Percentiles rank a stretch among this genome's conserved stretches.
phyloP scores from a whole-genome alignment of 768 basidiomycete species.

The Myochromella boudieri region DNA sequence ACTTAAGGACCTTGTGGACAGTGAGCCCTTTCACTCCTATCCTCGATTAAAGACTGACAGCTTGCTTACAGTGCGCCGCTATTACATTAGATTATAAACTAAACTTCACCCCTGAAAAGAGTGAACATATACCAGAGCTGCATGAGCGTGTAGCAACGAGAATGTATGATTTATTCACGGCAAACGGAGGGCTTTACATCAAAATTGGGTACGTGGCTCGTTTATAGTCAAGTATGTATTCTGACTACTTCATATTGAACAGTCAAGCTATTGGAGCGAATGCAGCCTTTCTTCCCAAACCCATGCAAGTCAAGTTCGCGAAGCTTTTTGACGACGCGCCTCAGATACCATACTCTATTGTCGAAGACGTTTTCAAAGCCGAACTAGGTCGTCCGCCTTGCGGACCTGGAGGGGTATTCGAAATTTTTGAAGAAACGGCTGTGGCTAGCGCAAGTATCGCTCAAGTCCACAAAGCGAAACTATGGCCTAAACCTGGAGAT shows the following conservation, averaged over 20 bases:
- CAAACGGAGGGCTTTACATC: slow-evolving; percentile 85
- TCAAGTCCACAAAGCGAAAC: slow-evolving; percentile 82
- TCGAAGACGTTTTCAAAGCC: slow-evolving; percentile 63
- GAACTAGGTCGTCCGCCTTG: slow-evolving; percentile 69
- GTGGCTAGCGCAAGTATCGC: slow-evolving; percentile 90
- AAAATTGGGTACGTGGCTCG: slow-evolving; percentile 58
- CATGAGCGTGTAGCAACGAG: slow-evolving; percentile 84
- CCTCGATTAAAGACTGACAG: background rate
- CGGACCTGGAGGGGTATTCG: slow-evolving; percentile 74
- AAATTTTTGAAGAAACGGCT: slow-evolving; percentile 72
- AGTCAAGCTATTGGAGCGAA: slow-evolving; percentile 85
- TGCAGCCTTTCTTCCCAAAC: slow-evolving; percentile 78
- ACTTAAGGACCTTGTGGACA: slow-evolving; percentile 52
- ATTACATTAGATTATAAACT: slow-evolving; percentile 85
- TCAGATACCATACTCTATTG: slow-evolving; percentile 70
- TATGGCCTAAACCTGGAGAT: slow-evolving; percentile 41
- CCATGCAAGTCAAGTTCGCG: slow-evolving; percentile 81
- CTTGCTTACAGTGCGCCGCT: slow-evolving; percentile 53
- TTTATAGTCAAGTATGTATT: background rate
- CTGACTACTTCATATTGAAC: slow-evolving; percentile 8
- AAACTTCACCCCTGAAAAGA: slow-evolving; percentile 77
- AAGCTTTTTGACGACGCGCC: slow-evolving; percentile 89
- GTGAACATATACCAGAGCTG: slow-evolving; percentile 71
- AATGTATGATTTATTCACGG: slow-evolving; percentile 72
- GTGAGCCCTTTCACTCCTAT: slow-evolving; percentile 26